These are phyloP conservation scores for Ormosia emarginata DNA, from an alignment of 306 rosid genomes.

Conservation along the genomic window DNA sequence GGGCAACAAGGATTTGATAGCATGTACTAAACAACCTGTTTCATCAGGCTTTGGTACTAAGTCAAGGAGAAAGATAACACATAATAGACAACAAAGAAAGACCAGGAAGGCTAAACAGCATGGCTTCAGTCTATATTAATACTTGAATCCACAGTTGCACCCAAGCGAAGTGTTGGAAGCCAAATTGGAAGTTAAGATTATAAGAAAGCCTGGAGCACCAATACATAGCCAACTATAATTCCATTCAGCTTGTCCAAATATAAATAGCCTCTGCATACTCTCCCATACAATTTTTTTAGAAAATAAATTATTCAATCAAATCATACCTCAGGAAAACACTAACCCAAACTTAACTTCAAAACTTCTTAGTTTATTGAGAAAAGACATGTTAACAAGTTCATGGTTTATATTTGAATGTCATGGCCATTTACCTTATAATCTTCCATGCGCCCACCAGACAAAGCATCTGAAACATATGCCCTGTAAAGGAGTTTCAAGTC, in stretches of 20 bases:
- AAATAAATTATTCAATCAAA: slow-evolving; percentile 9
- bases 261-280: background rate
- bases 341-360: slow-evolving; percentile 23
- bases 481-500: slow-evolving; percentile 85
- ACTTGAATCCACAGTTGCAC: background rate
- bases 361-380: slow-evolving; percentile 26
- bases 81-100: background rate
- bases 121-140: background rate
- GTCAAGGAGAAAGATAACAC: background rate
- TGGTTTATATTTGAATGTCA: background rate
- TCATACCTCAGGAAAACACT: background rate
- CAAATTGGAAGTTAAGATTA: background rate
- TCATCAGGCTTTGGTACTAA: background rate
- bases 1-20: background rate
- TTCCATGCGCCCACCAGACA: slow-evolving; percentile 49
- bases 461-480: slow-evolving; percentile 44
- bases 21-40: background rate
- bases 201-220: background rate
- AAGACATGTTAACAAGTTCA: background rate
- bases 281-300: background rate
- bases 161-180: background rate
- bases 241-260: background rate
- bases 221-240: background rate
- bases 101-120: background rate
- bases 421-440: slow-evolving; percentile 36